Evolutionary conservation across 192 early-diverging fungal genomes (phyloP), one percentile per base, ranked within the genome.

Genomic region (Backusella circina): DNA sequence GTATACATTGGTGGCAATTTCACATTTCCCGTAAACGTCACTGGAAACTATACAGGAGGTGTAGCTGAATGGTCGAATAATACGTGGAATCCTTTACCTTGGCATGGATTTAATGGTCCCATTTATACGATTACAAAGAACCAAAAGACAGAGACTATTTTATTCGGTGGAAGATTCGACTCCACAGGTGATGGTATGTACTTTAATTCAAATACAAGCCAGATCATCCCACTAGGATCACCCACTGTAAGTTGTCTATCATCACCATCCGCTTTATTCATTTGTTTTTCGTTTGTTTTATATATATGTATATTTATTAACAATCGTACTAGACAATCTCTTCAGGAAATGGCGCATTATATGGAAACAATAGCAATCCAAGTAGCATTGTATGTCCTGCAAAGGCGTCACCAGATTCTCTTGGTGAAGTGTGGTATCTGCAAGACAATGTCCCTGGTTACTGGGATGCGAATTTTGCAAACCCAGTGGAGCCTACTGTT

Each of bases 91-190:
- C 18, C 82, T 0, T 41, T 91, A 2, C 89, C 93, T 28, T 93
- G 90, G 80, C 85, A 87, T 26, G 93, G 91, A 3, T 75, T 94
- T 30, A 86, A 93, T 75, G 91, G 91, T 0, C 86, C 89, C 0
- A 89, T 94, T 1, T 84, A 84, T 65, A 83, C 87, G n/a, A 91
- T 93, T 72, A 75, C 83, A 28, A 80, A 79, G 41, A 82, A 85
- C 50, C 69, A 75, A 36, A 78, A 88, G 50, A 75, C 79, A 2
- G 65, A 83, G 10, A 84, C 84, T 7, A 77, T 92, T 47, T 91
- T 88, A 70, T 91, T 93, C n/a, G 93, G 90, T 31, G 93, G 93
- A 2, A 78, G 77, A 32, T 94, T 94, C 74, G 85, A 89, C 64
- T 77, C 87, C 0, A 93, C 92, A 1, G 77, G 82, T 7, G 91